phyloP scores from a whole-genome alignment of 257 asterid species.

The Euphrasia confusa region DNA sequence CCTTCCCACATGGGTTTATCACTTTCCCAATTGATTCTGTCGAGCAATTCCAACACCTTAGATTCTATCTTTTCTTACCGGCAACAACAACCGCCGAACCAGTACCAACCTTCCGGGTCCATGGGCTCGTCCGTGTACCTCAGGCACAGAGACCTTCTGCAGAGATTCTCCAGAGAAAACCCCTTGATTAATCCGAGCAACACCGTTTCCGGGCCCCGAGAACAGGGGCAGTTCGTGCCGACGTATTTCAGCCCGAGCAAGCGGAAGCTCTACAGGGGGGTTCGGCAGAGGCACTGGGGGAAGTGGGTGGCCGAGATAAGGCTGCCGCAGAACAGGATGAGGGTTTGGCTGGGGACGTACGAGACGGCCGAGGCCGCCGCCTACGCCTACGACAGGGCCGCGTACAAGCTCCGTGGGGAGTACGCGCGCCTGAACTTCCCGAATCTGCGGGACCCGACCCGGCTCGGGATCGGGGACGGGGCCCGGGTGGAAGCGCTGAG shows the following conservation, averaged over 20 bases:
- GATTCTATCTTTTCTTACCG: conserved; percentile 76
- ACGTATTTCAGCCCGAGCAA: conserved; percentile 43
- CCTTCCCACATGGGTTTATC: conserved; percentile 42
- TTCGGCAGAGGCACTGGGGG: conserved; percentile 99
- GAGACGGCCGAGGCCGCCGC: conserved; percentile 96
- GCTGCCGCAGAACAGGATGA: conserved; percentile 81
- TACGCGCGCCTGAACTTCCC: conserved; percentile 88
- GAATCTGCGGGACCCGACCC: conserved; percentile 51
- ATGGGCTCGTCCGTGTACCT: conserved; percentile 71
- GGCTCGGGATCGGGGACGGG: conserved; percentile 53
- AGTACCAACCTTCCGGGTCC: conserved; percentile 34
- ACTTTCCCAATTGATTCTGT: conserved; percentile 56
- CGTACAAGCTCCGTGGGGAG: conserved; percentile 93
- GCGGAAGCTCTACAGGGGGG: conserved; percentile 87
- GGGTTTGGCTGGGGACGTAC: conserved; percentile 96
- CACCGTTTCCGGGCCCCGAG: conserved; percentile 2
- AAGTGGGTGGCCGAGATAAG: conserved; percentile 97
- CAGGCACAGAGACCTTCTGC: conserved; percentile 57
- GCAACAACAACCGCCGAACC: conserved; percentile 26
- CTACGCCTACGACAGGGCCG: conserved; percentile 88
- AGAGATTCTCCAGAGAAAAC: conserved; percentile 43
- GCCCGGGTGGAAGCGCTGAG: conserved; percentile 47
- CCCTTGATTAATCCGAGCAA: conserved; percentile 17
- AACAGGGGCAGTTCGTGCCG: conserved; percentile 22
- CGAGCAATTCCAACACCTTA: conserved; percentile 63